Percentiles rank a stretch among this genome's conserved stretches.
phyloP scores from a whole-genome alignment of 805 yeast genomes.

The Wickerhamomyces silvicola region DNA sequence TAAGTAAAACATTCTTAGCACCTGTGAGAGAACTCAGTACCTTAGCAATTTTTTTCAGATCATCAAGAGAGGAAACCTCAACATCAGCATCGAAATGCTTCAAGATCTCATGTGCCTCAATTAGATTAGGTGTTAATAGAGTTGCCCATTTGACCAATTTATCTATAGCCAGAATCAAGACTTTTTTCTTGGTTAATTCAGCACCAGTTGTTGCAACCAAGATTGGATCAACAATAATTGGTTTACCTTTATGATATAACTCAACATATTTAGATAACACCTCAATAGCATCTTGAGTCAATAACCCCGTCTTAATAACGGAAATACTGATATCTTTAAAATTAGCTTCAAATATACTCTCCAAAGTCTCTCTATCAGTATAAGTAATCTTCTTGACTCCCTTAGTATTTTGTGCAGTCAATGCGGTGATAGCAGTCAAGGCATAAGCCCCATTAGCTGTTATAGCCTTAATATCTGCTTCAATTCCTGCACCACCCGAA shows the following conservation, averaged over 20 bases:
- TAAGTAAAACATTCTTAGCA: slow-evolving; percentile 53
- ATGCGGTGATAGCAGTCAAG: slow-evolving; percentile 67
- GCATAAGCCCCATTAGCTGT: slow-evolving; percentile 73
- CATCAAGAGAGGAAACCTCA: slow-evolving; percentile 31
- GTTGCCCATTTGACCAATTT: slow-evolving; percentile 46
- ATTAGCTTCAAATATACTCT: slow-evolving; percentile 44
- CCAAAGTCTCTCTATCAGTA: slow-evolving; percentile 38
- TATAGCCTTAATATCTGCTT: slow-evolving; percentile 80
- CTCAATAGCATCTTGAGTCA: slow-evolving; percentile 47
- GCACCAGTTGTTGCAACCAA: slow-evolving; percentile 79
- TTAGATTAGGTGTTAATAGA: slow-evolving; percentile 68
- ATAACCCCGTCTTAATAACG: slow-evolving; percentile 78
- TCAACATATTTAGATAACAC: slow-evolving; percentile 35
- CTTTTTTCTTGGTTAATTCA: slow-evolving; percentile 41
- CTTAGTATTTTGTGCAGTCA: slow-evolving; percentile 72
- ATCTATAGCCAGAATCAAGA: slow-evolving; percentile 36
- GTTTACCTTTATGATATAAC: slow-evolving; percentile 24
- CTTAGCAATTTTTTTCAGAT: slow-evolving; percentile 33
- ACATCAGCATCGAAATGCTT: slow-evolving; percentile 24
- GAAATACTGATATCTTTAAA: slow-evolving; percentile 56
- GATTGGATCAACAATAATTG: slow-evolving; percentile 74
- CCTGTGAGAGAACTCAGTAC: slow-evolving; percentile 33
- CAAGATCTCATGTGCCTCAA: slow-evolving; percentile 50
- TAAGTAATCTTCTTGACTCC: slow-evolving; percentile 36
- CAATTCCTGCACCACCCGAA: slow-evolving; percentile 90